Conservation (phyloP, 148 eudicot species). For the Suaeda aralocaspica region DNA sequence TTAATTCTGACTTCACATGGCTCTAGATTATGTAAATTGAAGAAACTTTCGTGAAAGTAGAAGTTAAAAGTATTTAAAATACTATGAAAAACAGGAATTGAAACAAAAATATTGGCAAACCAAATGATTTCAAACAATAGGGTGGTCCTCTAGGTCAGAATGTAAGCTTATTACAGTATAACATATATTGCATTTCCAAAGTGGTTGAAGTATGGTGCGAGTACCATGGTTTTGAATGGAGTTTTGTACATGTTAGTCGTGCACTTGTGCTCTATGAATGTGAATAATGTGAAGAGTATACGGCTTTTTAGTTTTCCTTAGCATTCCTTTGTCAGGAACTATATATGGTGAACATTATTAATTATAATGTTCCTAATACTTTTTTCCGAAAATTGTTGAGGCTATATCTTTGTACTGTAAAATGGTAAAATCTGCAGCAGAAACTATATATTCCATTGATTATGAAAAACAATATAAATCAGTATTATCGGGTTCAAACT, state of each 20-base stretch:
- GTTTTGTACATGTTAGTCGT: not conserved
- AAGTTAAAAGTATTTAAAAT: no score
- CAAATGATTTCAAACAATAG: conserved; percentile 44
- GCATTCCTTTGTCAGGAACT: not conserved
- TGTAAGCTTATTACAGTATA: not conserved
- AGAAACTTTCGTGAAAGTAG: no score
- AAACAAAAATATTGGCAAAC: no score
- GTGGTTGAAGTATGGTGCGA: not conserved
- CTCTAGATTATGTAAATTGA: no score
- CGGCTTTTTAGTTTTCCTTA: not conserved
- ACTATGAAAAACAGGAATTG: no score
- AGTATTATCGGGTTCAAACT: no score
- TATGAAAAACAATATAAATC: no score
- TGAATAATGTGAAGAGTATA: not conserved
- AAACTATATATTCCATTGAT: not conserved
- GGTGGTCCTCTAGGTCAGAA: not conserved
- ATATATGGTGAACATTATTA: not conserved
- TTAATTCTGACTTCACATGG: no score
- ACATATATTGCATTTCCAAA: not conserved
- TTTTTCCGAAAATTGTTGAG: not conserved
- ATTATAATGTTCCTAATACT: not conserved
- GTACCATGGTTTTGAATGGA: not conserved
- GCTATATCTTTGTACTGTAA: not conserved
- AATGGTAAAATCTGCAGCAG: not conserved
- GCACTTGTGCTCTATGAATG: not conserved